Evolutionary conservation across 305 asterid species (phyloP).

Genomic region (Fraxinus paxiana): DNA sequence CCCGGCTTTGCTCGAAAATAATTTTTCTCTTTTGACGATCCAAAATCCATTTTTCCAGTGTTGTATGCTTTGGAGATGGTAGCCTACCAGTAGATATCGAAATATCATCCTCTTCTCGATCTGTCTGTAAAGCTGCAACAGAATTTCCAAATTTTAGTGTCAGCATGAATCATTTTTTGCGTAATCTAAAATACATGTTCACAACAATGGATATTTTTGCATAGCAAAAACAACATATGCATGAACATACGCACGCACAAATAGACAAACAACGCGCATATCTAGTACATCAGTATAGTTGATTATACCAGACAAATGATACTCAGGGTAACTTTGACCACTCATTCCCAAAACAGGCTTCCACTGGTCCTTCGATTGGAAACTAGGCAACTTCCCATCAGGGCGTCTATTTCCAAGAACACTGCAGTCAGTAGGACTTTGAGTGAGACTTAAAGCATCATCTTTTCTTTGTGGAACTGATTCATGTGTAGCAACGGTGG

Average conservation of each 20-base stretch:
- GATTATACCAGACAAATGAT: constrained; percentile 17
- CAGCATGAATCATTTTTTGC: constrained; percentile 14
- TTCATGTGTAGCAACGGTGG: constrained; percentile 41
- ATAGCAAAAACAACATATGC: constrained; percentile 13
- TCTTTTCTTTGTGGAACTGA: constrained; percentile 44
- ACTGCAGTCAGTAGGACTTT: constrained; percentile 41
- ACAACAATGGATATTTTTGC: constrained; percentile 3
- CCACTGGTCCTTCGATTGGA: constrained; percentile 66
- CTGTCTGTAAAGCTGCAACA: constrained; percentile 46
- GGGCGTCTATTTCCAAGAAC: constrained; percentile 43
- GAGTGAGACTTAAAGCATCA: constrained; percentile 35
- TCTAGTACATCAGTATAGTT: not conserved
- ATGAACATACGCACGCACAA: not conserved
- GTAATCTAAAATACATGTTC: constrained; percentile 8
- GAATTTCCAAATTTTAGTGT: constrained; percentile 14
- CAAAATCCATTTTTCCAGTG: constrained; percentile 73
- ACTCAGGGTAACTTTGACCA: constrained; percentile 47
- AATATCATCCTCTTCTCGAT: constrained; percentile 60
- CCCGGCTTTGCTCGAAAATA: constrained; percentile 60
- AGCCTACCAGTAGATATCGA: constrained; percentile 47
- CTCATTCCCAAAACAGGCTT: constrained; percentile 59
- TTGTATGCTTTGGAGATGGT: constrained; percentile 77
- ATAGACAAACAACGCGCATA: not conserved
- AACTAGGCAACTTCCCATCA: constrained; percentile 48
- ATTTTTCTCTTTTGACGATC: constrained; percentile 64